Base-by-base conservation (phyloP, 2,329 filamentous ascomycete species). In the Cadophora sp. region DNA sequence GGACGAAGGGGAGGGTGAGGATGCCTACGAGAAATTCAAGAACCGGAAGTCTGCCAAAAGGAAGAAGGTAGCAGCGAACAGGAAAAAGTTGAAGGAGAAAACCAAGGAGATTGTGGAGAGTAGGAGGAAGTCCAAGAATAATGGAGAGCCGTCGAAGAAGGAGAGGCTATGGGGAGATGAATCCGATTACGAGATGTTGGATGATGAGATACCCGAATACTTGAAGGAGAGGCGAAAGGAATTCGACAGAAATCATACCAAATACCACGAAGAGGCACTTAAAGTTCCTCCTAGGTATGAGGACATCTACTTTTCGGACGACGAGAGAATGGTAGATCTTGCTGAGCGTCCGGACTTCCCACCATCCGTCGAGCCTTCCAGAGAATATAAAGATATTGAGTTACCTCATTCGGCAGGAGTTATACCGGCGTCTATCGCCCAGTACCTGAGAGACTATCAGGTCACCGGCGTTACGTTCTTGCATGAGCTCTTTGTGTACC, bases 401-500 rank as follows among this genome's bases (percentile, higher is more conserved):
- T 83, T 98, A 27, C 85, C 87, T 16, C 88, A 89, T 72, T 96
- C 94, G 0, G 86, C 88, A 0, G 95, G 94, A 0, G 76, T 94
- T 3, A 94, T 99, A 47, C 96, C 96, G 0, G 94, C 92, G 0
- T 87, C 93, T 0, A 93, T 98, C 63, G 94, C 95, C 0, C 94
- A 96, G 76, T 97, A 96, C 80, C 82, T 99, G 59, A 89, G 96
- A 67, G 92, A 94, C 70, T 99, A 99, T 74, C 96, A 99, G 78
- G 84, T 98, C 1, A 86, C 91, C 33, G 96, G 96, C 5, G 92
- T 91, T 16, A 85, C 87, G 39, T 98, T 97, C 74, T 83, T 99
- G 8, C 94, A 98, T 76, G 87, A 92, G 67, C 85, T 92, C 24
- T 98, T 98, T 76, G 91, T 97, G 4, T 95, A 93, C 71, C 96